A percentile compares a stretch with the other conserved stretches of the same genome.
These are phyloP conservation scores for Leucoagaricus sp. DNA, from an alignment of 1,284 basidiomycete species.

Conservation along the genomic window DNA sequence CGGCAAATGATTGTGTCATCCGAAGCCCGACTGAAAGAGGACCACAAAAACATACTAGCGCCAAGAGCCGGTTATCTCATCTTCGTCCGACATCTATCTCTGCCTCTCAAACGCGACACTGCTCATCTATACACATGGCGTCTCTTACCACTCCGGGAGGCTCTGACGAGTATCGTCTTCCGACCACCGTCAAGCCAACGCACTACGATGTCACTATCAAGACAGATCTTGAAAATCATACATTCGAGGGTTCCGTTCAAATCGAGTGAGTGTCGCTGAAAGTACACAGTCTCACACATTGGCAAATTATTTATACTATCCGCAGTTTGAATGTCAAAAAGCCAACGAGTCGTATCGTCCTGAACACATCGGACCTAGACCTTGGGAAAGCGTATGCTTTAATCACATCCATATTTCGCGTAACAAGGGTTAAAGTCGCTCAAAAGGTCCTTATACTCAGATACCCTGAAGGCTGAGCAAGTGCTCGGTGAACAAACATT, in stretches of 20 bases:
- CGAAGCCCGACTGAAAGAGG: not conserved
- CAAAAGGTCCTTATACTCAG: conserved; percentile 54
- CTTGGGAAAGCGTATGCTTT: conserved; percentile 60
- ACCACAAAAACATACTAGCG: not conserved
- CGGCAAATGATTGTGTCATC: conserved; percentile 10
- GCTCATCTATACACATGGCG: conserved; percentile 15
- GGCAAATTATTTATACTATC: conserved; percentile 10
- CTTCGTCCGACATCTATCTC: not conserved
- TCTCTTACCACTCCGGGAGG: conserved; percentile 18
- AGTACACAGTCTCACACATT: not conserved
- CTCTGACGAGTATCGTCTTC: conserved; percentile 68
- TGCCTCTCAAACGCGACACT: not conserved
- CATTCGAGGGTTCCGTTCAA: conserved; percentile 79
- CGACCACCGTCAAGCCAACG: conserved; percentile 69
- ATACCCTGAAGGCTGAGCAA: conserved; percentile 57
- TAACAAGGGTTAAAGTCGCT: not conserved
- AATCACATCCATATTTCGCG: not conserved
- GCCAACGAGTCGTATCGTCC: conserved; percentile 65
- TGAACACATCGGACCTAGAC: conserved; percentile 75
- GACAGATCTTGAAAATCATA: conserved; percentile 78
- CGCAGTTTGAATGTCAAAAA: conserved; percentile 69
- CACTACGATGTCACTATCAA: conserved; percentile 87
- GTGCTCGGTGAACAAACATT: conserved; percentile 50
- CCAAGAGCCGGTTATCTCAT: conserved; percentile 12
- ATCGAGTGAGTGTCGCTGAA: conserved; percentile 52